Base-by-base conservation (phyloP, 129 eudicot species). In the Centrapalus pauciflorus region DNA sequence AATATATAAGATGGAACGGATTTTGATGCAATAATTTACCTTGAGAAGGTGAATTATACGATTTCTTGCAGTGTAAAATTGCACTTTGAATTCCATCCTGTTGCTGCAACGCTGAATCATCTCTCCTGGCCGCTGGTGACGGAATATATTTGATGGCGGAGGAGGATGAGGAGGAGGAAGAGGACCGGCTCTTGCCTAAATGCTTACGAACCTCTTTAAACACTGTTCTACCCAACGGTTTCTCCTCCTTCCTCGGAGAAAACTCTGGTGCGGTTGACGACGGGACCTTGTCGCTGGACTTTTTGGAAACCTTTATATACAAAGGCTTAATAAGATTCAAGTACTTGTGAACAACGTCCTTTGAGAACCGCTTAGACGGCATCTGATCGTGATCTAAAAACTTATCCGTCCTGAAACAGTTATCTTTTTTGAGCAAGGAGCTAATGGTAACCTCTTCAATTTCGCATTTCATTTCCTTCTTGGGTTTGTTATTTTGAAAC, bases 51-150 rank as follows among this genome's bases (percentile, higher is more conserved):
- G 79, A 66, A 54, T 49, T 85, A 78, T 74, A 86, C 12, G 96
- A 89, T 49, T 72, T 78, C 49, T 89, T 89, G 75, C 96, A 89
- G 74, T 89, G 87, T 14, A 86, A 79, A 61, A 89, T 86, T 7
- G 96, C 96, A 34, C 88, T 79, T 75, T 83, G 90, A 59, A 89
- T 89, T 13, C 90, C 96, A 38, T 83, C 96, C 2, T 83, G 82
- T 11, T 80, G 89, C 45, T 75, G 83, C 69, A 80, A 55, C 12
- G 77, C 75, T 16, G 90, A 81, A 67, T 83, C 86, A 32, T 86
- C 96, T 50, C 83, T 74, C 72, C 88, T 73, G 5, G 37, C 37
- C 56, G 43, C 66, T 67, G 77, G 78, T 7, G 72, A 70, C 38
- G 76, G 40, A 34, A 73, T 11, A 32, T 65, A 25, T 55, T 71